phyloP scores from a whole-genome alignment of 805 yeast species.

The Clavispora carvajalis region DNA sequence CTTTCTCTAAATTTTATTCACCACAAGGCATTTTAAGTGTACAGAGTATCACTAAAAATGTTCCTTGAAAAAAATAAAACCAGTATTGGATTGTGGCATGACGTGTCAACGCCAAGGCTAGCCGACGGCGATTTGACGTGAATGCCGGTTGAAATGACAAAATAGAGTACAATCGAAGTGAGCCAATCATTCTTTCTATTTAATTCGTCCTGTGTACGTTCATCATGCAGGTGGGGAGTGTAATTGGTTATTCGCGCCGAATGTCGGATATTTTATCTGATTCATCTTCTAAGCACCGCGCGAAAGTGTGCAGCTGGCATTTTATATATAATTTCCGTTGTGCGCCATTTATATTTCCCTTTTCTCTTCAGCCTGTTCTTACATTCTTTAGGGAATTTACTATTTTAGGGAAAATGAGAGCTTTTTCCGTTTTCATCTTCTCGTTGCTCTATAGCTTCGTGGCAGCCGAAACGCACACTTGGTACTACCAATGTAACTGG shows the following conservation, averaged over 20 bases:
- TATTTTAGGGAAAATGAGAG: conserved; percentile 10
- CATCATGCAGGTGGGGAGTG: conserved; percentile 3
- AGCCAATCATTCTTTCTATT: background rate
- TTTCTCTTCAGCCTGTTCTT: conserved; percentile 18
- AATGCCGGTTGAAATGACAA: background rate
- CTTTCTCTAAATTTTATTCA: too few species aligned
- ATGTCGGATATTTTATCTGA: conserved; percentile 1
- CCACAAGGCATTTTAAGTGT: too few species aligned
- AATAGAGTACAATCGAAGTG: background rate
- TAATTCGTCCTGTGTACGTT: background rate
- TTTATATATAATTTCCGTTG: conserved; percentile 7
- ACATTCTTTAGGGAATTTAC: conserved; percentile 14
- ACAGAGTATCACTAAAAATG: too few species aligned
- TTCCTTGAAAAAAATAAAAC: too few species aligned
- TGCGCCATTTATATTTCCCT: conserved; percentile 12
- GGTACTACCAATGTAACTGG: conserved; percentile 63
- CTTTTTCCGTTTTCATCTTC: conserved; percentile 14
- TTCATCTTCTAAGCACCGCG: background rate
- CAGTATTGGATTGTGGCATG: background rate
- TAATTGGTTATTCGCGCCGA: conserved; percentile 15
- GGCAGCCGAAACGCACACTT: conserved; percentile 50
- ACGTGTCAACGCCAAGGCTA: background rate
- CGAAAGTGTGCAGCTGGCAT: background rate
- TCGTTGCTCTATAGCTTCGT: conserved; percentile 16
- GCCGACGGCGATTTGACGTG: background rate